Base-by-base conservation (phyloP, 805 yeast species). In the Yueomyces sinensis region DNA sequence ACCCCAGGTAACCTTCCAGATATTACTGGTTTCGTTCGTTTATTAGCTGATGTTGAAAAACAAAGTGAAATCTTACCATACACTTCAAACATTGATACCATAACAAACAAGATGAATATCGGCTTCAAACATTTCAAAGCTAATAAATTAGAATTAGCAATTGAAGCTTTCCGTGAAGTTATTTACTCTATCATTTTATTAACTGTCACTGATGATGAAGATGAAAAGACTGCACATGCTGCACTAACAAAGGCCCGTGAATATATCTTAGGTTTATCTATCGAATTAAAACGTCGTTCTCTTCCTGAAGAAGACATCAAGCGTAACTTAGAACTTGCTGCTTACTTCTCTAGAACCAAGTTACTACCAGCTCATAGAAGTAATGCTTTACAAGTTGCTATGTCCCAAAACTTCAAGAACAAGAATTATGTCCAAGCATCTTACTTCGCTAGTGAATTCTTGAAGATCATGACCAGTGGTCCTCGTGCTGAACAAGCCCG, bases 291-390 rank as follows among this genome's bases (percentile, higher is more conserved):
- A 37, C 87, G 99, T 61, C 84, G 97, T 61, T 54, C 80, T 9
- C 61, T 93, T 38, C 82, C 80, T 23, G 66, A 76, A 9, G 69
- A 70, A 22, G 76, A 77, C 40, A 65, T 80, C 36, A 80, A 84
- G 58, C 80, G 97, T 42, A 87, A 84, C 58, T 68, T 91, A 52
- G 97, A 91, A 59, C 65, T 91, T 45, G 97, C 98, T 5, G 93
- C 97, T 1, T 89, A 89, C 61, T 93, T 91, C 66, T 84, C 98
- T 13, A 76, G 73, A 52, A 78, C 87, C 19, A 72, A 80, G 43
- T 69, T 91, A 46, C 83, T 80, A 43, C 76, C 82, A 25, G 78
- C 80, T 6, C 98, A 91, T 59, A 73, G 80, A 39, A 73, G 79
- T 35, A 79, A 84, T 51, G 95, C 97, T 11, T 67, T 86, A 48